phyloP scores from a whole-genome alignment of 2,329 filamentous ascomycete species.

The Raffaelea arxii region DNA sequence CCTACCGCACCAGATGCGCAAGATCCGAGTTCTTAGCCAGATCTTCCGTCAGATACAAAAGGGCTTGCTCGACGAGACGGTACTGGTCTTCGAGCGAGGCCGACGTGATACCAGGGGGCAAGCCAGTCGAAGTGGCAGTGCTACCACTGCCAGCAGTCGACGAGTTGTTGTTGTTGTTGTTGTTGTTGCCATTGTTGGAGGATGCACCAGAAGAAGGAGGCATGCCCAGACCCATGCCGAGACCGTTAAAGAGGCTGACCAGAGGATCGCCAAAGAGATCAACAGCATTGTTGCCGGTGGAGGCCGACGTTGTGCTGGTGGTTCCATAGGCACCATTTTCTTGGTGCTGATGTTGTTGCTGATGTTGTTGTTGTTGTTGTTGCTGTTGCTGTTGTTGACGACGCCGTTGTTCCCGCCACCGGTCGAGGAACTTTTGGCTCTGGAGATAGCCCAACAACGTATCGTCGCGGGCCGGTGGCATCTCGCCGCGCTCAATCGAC shows the following conservation, averaged over 20 bases:
- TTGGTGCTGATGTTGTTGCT: too few species aligned
- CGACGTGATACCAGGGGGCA: neutral
- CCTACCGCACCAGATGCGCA: slow-evolving; percentile 6
- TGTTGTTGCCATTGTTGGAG: too few species aligned
- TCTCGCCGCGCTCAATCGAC: slow-evolving; percentile 16
- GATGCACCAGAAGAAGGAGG: too few species aligned
- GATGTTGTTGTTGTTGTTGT: too few species aligned
- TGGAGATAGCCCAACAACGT: slow-evolving; percentile 11
- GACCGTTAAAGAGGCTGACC: slow-evolving; percentile 10
- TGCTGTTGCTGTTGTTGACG: neutral
- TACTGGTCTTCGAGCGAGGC: slow-evolving; percentile 14
- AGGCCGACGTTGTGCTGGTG: slow-evolving; percentile 3
- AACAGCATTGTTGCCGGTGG: neutral
- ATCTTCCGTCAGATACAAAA: slow-evolving; percentile 13
- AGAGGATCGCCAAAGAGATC: slow-evolving; percentile 9
- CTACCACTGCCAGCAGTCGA: neutral
- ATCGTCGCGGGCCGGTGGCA: slow-evolving; percentile 13
- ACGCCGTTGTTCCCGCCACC: slow-evolving; percentile 9
- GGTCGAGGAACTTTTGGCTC: slow-evolving; percentile 13
- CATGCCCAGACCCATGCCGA: neutral
- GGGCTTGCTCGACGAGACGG: slow-evolving; percentile 13
- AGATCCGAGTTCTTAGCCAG: slow-evolving; percentile 11
- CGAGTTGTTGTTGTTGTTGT: too few species aligned
- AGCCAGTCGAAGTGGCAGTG: neutral
- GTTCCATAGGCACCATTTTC: too few species aligned